A percentile compares a stretch with the other conserved stretches of the same genome.
Evolutionary conservation across 192 early-diverging fungal genomes (phyloP).

Genomic region (Podochytrium sp.): DNA sequence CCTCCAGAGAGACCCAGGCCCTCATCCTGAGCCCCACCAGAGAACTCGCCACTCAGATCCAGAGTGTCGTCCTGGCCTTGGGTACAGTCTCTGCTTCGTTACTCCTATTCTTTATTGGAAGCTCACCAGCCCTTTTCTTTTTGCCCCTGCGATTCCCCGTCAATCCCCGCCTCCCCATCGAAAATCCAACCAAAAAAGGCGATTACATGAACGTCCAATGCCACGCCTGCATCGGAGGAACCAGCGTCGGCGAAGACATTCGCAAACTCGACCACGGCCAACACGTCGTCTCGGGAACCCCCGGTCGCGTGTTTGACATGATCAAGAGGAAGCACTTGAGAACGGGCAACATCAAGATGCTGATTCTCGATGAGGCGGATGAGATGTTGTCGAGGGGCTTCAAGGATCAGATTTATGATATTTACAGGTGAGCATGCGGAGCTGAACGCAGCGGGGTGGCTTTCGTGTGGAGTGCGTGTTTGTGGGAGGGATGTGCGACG

Average conservation of each 20-base stretch:
- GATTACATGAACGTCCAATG: slow-evolving; percentile 95
- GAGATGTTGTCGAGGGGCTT: slow-evolving; percentile 93
- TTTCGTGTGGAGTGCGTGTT: too few relatives aligned
- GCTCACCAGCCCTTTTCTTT: too few relatives aligned
- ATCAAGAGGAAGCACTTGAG: slow-evolving; percentile 84
- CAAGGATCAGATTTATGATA: slow-evolving; percentile 97
- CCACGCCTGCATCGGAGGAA: slow-evolving; percentile 98
- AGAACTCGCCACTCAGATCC: slow-evolving; percentile 98
- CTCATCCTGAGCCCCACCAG: slow-evolving; percentile 97
- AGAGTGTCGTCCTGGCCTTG: slow-evolving; percentile 92
- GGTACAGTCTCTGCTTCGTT: slow-evolving; percentile 34
- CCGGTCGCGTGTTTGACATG: slow-evolving; percentile 95
- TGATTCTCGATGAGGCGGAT: slow-evolving; percentile 97
- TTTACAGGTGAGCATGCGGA: slow-evolving; percentile 22
- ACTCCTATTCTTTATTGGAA: neutral
- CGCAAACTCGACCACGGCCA: slow-evolving; percentile 76
- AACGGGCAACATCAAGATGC: slow-evolving; percentile 88
- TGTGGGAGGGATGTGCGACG: too few relatives aligned
- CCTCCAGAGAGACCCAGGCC: slow-evolving; percentile 84
- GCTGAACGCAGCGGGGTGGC: neutral
- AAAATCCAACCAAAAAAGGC: slow-evolving; percentile 71
- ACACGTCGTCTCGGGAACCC: slow-evolving; percentile 96
- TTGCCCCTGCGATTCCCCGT: too few relatives aligned
- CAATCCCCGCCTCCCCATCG: too few relatives aligned
- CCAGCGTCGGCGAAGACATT: slow-evolving; percentile 90